phyloP scores from a whole-genome alignment of 2,329 filamentous ascomycete genomes.

The Cladophialophora exuberans region DNA sequence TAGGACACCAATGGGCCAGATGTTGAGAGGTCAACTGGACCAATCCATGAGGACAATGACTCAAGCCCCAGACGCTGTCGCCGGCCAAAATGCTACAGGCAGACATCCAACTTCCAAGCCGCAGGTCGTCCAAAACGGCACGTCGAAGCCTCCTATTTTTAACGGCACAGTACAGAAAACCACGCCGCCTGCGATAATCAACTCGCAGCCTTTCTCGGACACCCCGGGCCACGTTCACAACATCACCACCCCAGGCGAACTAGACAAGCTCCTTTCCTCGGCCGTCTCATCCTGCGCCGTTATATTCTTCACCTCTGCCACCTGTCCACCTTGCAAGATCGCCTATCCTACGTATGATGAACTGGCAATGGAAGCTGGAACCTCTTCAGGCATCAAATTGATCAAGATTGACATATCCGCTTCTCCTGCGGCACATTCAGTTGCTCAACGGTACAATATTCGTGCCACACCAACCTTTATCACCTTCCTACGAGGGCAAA shows the following conservation, averaged over 20 bases:
- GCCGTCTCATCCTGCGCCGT: slow-evolving; percentile 72
- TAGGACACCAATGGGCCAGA: slow-evolving; percentile 82
- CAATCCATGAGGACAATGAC: slow-evolving; percentile 64
- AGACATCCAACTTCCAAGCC: slow-evolving; percentile 19
- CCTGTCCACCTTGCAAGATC: slow-evolving; percentile 80
- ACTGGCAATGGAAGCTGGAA: slow-evolving; percentile 71
- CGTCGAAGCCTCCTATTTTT: neutral
- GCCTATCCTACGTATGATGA: slow-evolving; percentile 82
- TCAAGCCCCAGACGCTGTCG: slow-evolving; percentile 55
- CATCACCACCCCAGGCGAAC: slow-evolving; percentile 60
- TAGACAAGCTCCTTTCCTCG: slow-evolving; percentile 63
- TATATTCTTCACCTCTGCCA: slow-evolving; percentile 90
- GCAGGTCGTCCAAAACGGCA: slow-evolving; percentile 14
- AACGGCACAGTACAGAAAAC: slow-evolving; percentile 16
- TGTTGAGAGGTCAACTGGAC: slow-evolving; percentile 79
- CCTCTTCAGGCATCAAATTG: slow-evolving; percentile 56
- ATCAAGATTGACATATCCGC: slow-evolving; percentile 79
- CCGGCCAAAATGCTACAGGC: slow-evolving; percentile 24
- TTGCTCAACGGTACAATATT: slow-evolving; percentile 68
- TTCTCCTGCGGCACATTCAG: slow-evolving; percentile 58
- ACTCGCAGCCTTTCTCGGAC: slow-evolving; percentile 13
- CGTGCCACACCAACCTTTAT: slow-evolving; percentile 85
- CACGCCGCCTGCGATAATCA: slow-evolving; percentile 22
- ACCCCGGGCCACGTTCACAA: slow-evolving; percentile 59
- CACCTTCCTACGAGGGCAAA: slow-evolving; percentile 75